Evolutionary conservation across 768 basidiomycete species (phyloP), one percentile per base, ranked within the genome.

Genomic region (Mycena amicta): DNA sequence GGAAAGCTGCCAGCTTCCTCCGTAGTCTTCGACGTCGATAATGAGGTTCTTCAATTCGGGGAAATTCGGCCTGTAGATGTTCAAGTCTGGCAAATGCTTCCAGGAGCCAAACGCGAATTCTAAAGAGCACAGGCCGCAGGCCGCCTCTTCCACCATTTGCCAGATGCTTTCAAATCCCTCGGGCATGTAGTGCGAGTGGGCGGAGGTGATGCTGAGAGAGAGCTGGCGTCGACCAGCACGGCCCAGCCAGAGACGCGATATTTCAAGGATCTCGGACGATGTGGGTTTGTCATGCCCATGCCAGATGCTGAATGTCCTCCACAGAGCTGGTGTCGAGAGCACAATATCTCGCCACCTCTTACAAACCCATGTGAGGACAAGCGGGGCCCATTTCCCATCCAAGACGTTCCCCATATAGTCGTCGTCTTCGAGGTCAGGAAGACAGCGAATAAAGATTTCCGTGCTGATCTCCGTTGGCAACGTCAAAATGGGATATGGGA

Each of bases 361-460:
- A 22, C 41, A 43, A 20, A 43, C 41, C 6, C 20, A 20, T 20
- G 20, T 12, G 11, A 43, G 20, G 41, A 43, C 12, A 22, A 11
- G 41, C 11, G 41, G 41, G 6, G 41, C 41, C 6, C 20, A 43
- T 8, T 22, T 11, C 6, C 11, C 12, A 6, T 11, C 41, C 13
- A 22, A 6, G 20, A 8, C 13, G 20, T 20, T 13, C 41, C 13
- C n/a, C n/a, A n/a, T n/a, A n/a, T n/a, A n/a, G n/a, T n/a, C n/a
- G n/a, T n/a, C n/a, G n/a, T n/a, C n/a, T n/a, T n/a, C n/a, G n/a
- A n/a, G n/a, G 12, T 11, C 41, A 8, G 61, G 53, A 2, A 57
- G 18, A 13, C 53, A 57, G 8, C 22, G 61, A 4, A 31, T 2
- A 18, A 62, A 62, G 8, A 62, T 62, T n/a, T 58, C 45, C 33